Evolutionary conservation across 805 yeast species (phyloP), one percentile per base, ranked within the genome.

Genomic region (Saturnispora sanitii): DNA sequence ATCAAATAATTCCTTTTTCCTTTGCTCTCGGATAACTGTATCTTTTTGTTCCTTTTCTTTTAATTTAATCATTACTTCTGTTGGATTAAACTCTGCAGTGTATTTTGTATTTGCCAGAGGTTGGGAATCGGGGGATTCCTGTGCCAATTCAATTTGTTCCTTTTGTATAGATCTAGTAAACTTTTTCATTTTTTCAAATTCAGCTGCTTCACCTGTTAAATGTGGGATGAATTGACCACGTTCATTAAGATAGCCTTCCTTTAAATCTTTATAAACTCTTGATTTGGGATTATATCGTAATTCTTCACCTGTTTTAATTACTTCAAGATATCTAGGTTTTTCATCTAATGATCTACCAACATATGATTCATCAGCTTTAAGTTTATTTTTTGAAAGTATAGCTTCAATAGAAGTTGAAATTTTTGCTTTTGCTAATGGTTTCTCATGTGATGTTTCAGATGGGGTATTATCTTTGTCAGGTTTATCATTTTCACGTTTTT

Each of bases 271-370:
- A 38, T 56, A 54, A 3, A 59, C 60, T 41, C 79, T 60, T 3
- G 79, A 67, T 50, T 68, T 73, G 2, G 81, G 79, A 50, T 77
- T 76, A 49, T 71, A 72, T 18, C 67, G 65, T 6, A 71, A 57
- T 32, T 66, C 70, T 21, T 60, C 57, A 6, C 62, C 66, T 1
- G 68, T 54, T 45, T 67, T 63, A 9, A 73, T 60, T 33, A 78
- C 68, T 53, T 74, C 62, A 50, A 75, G 52, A 65, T 85, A 75
- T 46, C 75, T 58, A n/a, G 95, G 94, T 30, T 75, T 75, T 53
- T 86, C 95, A 45, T 78, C 82, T 40, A 88, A 56, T 25, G 82
- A 75, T 37, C 95, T 61, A 0, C 82, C 69, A 7, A 72, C 57
- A 39, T 62, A 64, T 54, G 56, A 70, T 4, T 42, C 37, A 2